Conservation (phyloP, 1,284 basidiomycete species). For the Ceratobasidium sp. region DNA sequence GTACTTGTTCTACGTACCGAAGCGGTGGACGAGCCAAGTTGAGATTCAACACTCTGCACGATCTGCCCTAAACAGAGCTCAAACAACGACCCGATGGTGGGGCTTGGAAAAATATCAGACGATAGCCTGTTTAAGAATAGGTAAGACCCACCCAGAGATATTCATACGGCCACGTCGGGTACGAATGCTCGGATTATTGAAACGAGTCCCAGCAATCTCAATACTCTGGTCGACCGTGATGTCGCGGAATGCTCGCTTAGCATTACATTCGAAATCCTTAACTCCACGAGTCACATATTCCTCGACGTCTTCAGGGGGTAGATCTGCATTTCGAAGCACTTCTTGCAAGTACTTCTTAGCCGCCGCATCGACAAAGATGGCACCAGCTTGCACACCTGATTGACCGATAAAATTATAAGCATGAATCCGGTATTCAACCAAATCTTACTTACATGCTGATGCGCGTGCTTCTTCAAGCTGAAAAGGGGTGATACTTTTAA, state of each 20-base stretch:
- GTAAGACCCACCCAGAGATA: conserved; percentile 16
- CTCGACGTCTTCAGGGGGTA: conserved; percentile 21
- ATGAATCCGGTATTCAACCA: neutral
- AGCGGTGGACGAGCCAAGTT: neutral
- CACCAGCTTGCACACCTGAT: conserved; percentile 45
- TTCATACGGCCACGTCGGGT: conserved; percentile 24
- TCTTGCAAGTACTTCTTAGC: conserved; percentile 20
- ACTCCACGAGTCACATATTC: conserved; percentile 16
- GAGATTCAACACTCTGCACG: conserved; percentile 6
- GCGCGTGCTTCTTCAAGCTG: conserved; percentile 36
- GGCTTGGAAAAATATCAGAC: neutral
- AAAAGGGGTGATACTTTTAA: neutral
- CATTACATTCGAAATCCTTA: conserved; percentile 37
- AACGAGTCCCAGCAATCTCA: conserved; percentile 8
- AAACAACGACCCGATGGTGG: neutral
- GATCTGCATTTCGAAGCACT: conserved; percentile 1
- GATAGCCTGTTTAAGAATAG: neutral
- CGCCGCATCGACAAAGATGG: conserved; percentile 22
- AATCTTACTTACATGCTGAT: conserved; percentile 34
- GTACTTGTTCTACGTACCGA: neutral
- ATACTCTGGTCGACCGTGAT: neutral
- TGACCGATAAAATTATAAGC: neutral
- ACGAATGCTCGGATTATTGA: conserved; percentile 15
- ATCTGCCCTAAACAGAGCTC: conserved; percentile 7
- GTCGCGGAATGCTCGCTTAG: conserved; percentile 32